Conservation (phyloP, 176 grass and related monocot species). For the Sorghum bicolor region DNA sequence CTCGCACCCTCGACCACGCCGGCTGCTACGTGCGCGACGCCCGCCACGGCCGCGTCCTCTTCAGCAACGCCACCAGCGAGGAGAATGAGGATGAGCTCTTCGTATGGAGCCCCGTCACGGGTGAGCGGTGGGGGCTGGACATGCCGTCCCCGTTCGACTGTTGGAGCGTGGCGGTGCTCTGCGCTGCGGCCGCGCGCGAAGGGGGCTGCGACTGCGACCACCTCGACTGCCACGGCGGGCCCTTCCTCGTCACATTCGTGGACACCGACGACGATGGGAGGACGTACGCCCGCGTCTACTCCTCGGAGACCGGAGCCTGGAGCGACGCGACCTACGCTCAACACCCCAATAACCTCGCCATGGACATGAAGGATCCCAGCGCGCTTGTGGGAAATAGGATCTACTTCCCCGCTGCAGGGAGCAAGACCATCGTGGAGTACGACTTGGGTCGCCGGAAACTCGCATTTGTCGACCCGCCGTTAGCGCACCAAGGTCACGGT, state of each 20-base stretch:
- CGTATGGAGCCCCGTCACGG: conserved; percentile 22
- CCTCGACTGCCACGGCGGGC: conserved; percentile 24
- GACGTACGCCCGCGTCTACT: conserved; percentile 10
- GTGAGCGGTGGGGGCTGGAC: neutral
- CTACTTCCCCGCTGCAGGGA: neutral
- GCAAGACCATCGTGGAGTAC: conserved; percentile 12
- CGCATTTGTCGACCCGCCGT: neutral
- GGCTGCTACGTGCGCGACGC: neutral
- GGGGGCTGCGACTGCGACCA: conserved; percentile 19
- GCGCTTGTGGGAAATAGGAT: conserved; percentile 14
- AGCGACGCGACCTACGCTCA: neutral
- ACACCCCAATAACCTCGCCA: neutral
- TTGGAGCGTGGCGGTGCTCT: conserved; percentile 17
- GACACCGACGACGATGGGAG: neutral
- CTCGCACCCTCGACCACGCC: neutral
- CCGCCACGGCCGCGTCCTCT: conserved; percentile 32
- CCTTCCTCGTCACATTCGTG: conserved; percentile 11
- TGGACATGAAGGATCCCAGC: neutral
- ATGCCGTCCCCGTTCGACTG: neutral
- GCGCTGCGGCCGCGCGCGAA: neutral
- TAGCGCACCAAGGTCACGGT: neutral
- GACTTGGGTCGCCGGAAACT: neutral
- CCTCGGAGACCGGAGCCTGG: conserved; percentile 11
- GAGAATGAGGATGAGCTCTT: neutral
- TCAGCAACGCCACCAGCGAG: neutral